Base-by-base conservation (phyloP, 306 rosid species). In the Canavalia ensiformis region DNA sequence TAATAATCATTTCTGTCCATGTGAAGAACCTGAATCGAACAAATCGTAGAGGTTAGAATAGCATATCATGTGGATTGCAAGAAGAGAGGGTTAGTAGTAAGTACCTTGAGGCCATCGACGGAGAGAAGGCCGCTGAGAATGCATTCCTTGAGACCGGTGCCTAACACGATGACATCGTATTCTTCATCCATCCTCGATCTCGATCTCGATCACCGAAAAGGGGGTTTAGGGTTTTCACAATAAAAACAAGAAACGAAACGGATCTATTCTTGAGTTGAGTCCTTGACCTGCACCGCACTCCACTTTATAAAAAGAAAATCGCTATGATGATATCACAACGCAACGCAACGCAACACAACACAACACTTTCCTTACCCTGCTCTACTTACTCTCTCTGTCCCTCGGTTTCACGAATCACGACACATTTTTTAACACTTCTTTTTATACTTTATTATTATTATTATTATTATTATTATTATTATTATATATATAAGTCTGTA, bases 101-200 rank as follows among this genome's bases (percentile, higher is more conserved):
- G 28, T 33, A 90, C 99, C 98, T 95, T 95, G 83, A 95, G 98
- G 82, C 99, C 94, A 85, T 95, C 98, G 29, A 95, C 99, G 74
- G 99, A 95, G 87, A 95, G 98, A 93, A 95, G 99, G 63, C 99
- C 98, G 39, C 99, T 93, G 84, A 95, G 98, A 81, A 95, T 93
- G 91, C 98, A 95, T 78, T 95, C 98, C 84, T 95, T 95, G 77
- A 95, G 98, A 62, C 99, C 99, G 5, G 99, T 95, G 34, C 97
- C 98, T 10, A 93, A 77, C 29, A 95, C 98, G 52, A 95, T 84
- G 28, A 93, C 99, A 66, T 95, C 97, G 76, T 95, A 93, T 67
- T 93, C 97, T 85, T 93, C 99, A 86, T 95, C 97, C 99, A 95
- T 84, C 6, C 1, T 78, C 47, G 57, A 62, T 64, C 68, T 8